Evolutionary conservation across 2,329 filamentous ascomycete genomes (phyloP).

Genomic region (Aspergillus sp.): DNA sequence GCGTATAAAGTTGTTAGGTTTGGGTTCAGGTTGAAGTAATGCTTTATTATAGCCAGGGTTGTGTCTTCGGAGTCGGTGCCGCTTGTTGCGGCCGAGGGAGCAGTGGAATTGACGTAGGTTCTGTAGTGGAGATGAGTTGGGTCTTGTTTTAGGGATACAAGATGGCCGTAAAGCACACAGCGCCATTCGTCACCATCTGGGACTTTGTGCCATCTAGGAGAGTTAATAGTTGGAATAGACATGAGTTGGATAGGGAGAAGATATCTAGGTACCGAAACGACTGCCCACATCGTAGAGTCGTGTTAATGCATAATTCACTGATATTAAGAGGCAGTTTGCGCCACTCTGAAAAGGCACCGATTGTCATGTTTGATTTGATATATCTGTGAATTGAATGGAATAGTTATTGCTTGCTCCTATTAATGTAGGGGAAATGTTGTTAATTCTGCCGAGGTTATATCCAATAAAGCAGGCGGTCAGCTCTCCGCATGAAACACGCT

Average conservation of each 20-base stretch:
- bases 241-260: background rate
- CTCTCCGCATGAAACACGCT: conserved; percentile 21
- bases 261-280: conserved; percentile 67
- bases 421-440: background rate
- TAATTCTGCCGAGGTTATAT: conserved; percentile 24
- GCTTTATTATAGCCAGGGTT: conserved; percentile 69
- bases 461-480: conserved; percentile 27
- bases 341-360: conserved; percentile 70
- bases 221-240: conserved; percentile 4
- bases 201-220: conserved; percentile 73
- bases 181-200: conserved; percentile 79
- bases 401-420: background rate
- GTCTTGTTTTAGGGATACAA: conserved; percentile 84
- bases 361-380: conserved; percentile 30
- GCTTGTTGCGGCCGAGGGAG: conserved; percentile 7
- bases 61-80: conserved; percentile 51
- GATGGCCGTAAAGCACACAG: conserved; percentile 80
- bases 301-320: conserved; percentile 89
- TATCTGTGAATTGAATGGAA: background rate
- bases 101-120: conserved; percentile 54
- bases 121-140: conserved; percentile 75
- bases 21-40: conserved; percentile 85
- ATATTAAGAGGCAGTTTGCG: conserved; percentile 78
- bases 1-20: conserved; percentile 75
- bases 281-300: conserved; percentile 89